Evolutionary conservation across 2,329 filamentous ascomycete species (phyloP), one percentile per base, ranked within the genome.

Genomic region (Elsinoe perseae): DNA sequence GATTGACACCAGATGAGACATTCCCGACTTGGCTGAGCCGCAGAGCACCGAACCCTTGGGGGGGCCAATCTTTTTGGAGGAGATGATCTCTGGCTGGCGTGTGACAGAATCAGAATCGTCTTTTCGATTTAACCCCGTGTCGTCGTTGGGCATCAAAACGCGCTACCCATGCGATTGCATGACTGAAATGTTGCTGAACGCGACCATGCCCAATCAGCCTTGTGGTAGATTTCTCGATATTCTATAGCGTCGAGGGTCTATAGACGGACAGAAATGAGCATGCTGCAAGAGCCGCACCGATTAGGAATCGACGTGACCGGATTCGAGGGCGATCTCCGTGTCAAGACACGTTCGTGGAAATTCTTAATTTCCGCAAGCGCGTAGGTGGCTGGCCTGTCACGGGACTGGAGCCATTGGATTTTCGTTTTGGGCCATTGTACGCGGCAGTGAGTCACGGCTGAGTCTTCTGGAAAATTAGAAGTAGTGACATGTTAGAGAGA

Each of bases 401-500:
- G 48, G 48, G 48, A 32, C 30, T 8, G 28, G 20, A 36, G 32
- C 20, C 28, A 38, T 52, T 52, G 28, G 48, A 36, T 25, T n/a
- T n/a, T n/a, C n/a, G n/a, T n/a, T n/a, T n/a, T n/a, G 20, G 25
- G 32, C 20, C 28, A 38, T 52, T 52, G 28, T 28, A 36, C 18
- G 30, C 48, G 28, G 48, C 28, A 52, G 30, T 16, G 16, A 36
- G 28, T 52, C 48, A 36, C 48, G 48, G 48, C 28, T 30, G 48
- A 48, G 30, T 52, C 48, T 52, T 52, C 48, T 52, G 48, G 48
- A 52, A 52, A 36, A 52, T 52, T 52, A 52, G 48, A 20, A 52
- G 20, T n/a, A 38, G 30, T 38, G 30, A 48, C 21, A n/a, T 48
- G 42, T 30, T 4, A 21, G 7, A 25, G n/a, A n/a, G 23, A 25